Evolutionary conservation across 202 grass and related monocot genomes (phyloP).

Genomic region (Carex arenaria): DNA sequence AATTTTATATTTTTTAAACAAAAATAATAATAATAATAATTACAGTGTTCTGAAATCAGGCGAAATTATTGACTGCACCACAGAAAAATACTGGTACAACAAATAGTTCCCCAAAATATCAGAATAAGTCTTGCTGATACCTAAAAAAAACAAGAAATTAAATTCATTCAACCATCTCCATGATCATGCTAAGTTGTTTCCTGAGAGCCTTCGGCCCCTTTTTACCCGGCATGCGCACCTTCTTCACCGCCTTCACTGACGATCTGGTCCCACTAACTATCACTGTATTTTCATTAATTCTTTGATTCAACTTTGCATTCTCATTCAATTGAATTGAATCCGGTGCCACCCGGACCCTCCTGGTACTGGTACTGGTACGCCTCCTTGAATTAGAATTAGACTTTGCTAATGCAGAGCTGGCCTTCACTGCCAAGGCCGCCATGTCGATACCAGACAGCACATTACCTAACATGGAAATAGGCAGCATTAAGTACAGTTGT

Average conservation of each 20-base stretch:
- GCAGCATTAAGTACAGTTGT: slow-evolving; percentile 78
- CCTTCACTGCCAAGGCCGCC: slow-evolving; percentile 59
- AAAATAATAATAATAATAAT: background rate
- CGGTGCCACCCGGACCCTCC: slow-evolving; percentile 34
- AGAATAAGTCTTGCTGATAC: background rate
- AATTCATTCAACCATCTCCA: slow-evolving; percentile 11
- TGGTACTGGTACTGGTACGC: background rate
- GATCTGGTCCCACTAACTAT: background rate
- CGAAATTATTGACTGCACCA: slow-evolving; percentile 1
- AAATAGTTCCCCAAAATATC: background rate
- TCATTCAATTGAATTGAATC: slow-evolving; percentile 12
- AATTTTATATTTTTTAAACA: too few species aligned
- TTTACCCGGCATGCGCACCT: background rate
- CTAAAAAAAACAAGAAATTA: background rate
- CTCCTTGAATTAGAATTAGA: background rate
- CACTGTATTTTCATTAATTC: slow-evolving; percentile 16
- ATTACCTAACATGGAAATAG: slow-evolving; percentile 26
- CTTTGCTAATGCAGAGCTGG: slow-evolving; percentile 37
- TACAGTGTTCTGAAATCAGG: background rate
- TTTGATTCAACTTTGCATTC: slow-evolving; percentile 16
- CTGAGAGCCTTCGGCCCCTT: background rate
- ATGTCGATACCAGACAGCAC: slow-evolving; percentile 51
- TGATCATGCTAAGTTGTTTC: slow-evolving; percentile 11
- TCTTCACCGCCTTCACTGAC: background rate
- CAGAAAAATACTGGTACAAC: slow-evolving; percentile 14